Evolutionary conservation across 352 stramenopile species (phyloP).

Genomic region (Pythium myriotylum): DNA sequence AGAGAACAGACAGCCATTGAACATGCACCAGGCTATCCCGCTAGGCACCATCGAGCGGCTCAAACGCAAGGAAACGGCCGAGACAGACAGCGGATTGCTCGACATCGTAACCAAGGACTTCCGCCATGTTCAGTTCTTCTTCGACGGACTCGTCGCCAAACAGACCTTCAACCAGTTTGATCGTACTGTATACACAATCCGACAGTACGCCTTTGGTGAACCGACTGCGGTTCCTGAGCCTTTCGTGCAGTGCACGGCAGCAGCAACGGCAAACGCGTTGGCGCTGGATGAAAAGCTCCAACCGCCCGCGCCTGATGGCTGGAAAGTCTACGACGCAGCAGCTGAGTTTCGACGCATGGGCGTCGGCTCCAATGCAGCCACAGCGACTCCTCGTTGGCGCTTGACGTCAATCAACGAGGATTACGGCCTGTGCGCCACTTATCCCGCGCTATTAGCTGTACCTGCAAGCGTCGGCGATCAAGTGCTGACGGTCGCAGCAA

Average conservation of each 20-base stretch:
- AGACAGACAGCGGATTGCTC: conserved; percentile 71
- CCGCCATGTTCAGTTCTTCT: conserved; percentile 74
- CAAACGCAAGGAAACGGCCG: conserved; percentile 76
- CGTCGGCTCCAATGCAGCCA: conserved; percentile 26
- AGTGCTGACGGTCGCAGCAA: conserved; percentile 64
- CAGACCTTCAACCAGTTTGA: conserved; percentile 84
- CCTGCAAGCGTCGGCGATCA: conserved; percentile 65
- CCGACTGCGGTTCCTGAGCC: conserved; percentile 45
- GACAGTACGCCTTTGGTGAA: conserved; percentile 64
- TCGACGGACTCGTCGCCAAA: conserved; percentile 71
- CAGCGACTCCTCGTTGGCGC: conserved; percentile 59
- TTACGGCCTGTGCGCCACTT: conserved; percentile 78
- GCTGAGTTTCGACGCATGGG: conserved; percentile 75
- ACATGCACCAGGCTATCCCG: conserved; percentile 70
- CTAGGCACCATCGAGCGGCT: conserved; percentile 71
- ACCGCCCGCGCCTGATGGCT: conserved; percentile 40
- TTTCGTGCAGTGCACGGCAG: conserved; percentile 64
- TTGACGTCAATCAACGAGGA: conserved; percentile 67
- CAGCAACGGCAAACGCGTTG: neutral
- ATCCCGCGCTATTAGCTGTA: conserved; percentile 77
- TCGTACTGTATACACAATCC: conserved; percentile 57
- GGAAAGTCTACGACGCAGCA: conserved; percentile 69
- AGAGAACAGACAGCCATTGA: conserved; percentile 16
- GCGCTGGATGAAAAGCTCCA: neutral
- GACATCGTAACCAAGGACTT: conserved; percentile 85